Conservation (phyloP, 306 rosid species). For the Senna tora region DNA sequence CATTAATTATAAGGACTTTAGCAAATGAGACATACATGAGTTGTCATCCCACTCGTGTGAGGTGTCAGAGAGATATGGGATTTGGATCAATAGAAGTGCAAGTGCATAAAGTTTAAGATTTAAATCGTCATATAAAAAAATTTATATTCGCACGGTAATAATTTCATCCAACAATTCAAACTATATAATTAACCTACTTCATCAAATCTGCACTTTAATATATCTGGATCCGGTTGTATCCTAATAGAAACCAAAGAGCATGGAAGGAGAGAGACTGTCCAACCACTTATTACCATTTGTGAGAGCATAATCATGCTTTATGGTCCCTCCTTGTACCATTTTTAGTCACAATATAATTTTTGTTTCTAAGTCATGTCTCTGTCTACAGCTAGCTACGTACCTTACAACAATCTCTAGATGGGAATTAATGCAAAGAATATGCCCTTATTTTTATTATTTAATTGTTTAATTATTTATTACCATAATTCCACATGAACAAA, state of each 20-base stretch:
- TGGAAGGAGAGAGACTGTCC: slow-evolving; percentile 1
- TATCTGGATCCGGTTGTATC: too few species aligned
- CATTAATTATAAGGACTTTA: too few species aligned
- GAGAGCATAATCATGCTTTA: slow-evolving; percentile 33
- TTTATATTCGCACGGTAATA: too few species aligned
- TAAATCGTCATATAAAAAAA: too few species aligned
- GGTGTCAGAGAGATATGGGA: slow-evolving; percentile 38
- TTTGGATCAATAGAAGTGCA: too few species aligned
- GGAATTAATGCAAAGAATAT: neutral
- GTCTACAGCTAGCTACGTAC: slow-evolving; percentile 1
- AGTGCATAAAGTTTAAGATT: too few species aligned
- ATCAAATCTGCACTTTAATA: too few species aligned
- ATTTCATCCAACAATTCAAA: too few species aligned
- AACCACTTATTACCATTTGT: slow-evolving; percentile 36
- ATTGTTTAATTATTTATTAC: neutral
- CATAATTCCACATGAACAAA: neutral
- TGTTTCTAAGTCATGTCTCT: slow-evolving; percentile 21
- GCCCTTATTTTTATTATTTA: too few species aligned
- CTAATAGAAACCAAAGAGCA: too few species aligned
- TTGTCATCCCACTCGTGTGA: neutral
- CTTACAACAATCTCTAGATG: neutral
- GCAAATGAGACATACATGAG: too few species aligned
- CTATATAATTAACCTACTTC: too few species aligned
- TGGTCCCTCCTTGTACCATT: slow-evolving; percentile 38
- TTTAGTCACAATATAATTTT: slow-evolving; percentile 14